Conservation (phyloP, 2,329 filamentous ascomycete species). For the Cyphellophora europaea region DNA sequence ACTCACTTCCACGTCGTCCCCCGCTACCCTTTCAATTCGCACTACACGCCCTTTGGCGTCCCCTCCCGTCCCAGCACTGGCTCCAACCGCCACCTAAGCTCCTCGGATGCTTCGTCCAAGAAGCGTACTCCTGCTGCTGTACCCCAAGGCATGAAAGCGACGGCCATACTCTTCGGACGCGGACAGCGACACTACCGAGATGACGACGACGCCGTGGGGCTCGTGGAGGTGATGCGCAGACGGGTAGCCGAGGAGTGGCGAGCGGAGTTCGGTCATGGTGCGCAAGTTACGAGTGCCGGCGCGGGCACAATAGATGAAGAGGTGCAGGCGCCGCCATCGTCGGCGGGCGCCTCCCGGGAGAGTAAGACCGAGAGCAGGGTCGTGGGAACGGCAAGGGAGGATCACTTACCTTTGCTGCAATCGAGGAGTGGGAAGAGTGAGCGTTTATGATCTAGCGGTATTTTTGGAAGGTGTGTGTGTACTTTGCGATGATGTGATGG, state of each 20-base stretch:
- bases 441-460: too few species aligned
- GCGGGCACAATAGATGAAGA: neutral
- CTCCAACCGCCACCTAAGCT: constrained; percentile 3
- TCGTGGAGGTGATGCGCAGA: constrained; percentile 28
- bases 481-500: too few species aligned
- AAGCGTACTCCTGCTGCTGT: constrained; percentile 9
- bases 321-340: too few species aligned
- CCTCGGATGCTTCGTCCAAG: too few species aligned
- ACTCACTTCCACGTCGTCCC: constrained; percentile 94
- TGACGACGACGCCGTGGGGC: constrained; percentile 32
- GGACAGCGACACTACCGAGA: constrained; percentile 38
- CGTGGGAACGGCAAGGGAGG: too few species aligned
- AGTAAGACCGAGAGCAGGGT: too few species aligned
- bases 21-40: constrained; percentile 44
- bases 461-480: too few species aligned
- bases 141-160: constrained; percentile 9
- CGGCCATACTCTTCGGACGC: constrained; percentile 37
- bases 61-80: constrained; percentile 6
- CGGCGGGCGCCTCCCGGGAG: too few species aligned
- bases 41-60: neutral
- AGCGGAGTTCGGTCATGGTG: constrained; percentile 22
- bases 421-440: too few species aligned
- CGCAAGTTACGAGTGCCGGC: neutral
- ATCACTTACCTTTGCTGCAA: too few species aligned
- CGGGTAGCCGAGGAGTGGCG: constrained; percentile 23